These are phyloP conservation scores for Dothistroma pini DNA, from an alignment of 2,329 filamentous ascomycete genomes.

Conservation along the genomic window DNA sequence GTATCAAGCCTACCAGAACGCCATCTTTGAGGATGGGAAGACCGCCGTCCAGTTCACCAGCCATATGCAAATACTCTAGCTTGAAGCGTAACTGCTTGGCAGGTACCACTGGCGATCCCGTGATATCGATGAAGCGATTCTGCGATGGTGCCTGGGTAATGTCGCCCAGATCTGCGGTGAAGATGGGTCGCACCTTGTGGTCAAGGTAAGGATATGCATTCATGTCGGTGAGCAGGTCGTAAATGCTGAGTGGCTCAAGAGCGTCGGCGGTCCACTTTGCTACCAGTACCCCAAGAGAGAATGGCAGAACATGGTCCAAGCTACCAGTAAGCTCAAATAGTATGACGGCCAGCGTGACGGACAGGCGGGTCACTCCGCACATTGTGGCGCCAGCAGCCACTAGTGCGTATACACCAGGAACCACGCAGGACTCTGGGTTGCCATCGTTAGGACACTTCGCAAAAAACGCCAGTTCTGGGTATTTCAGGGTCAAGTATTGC, in stretches of 20 bases:
- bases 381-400: slow-evolving; percentile 95
- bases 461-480: slow-evolving; percentile 70
- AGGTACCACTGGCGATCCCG: slow-evolving; percentile 72
- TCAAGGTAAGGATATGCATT: slow-evolving; percentile 98
- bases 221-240: slow-evolving; percentile 92
- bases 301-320: slow-evolving; percentile 90
- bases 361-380: slow-evolving; percentile 93
- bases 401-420: slow-evolving; percentile 93
- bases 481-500: slow-evolving; percentile 74
- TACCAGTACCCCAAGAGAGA: slow-evolving; percentile 85
- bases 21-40: slow-evolving; percentile 78
- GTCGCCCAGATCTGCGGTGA: slow-evolving; percentile 82
- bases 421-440: slow-evolving; percentile 76
- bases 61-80: slow-evolving; percentile 74
- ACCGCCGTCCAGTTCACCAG: slow-evolving; percentile 88
- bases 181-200: slow-evolving; percentile 88
- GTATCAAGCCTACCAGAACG: slow-evolving; percentile 83
- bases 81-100: slow-evolving; percentile 74
- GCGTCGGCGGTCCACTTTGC: slow-evolving; percentile 99
- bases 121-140: slow-evolving; percentile 84
- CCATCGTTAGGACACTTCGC: slow-evolving; percentile 64
- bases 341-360: slow-evolving; percentile 90
- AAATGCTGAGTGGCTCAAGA: slow-evolving; percentile 90
- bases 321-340: slow-evolving; percentile 94
- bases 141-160: slow-evolving; percentile 73